Evolutionary conservation across 1,139 yeast species (phyloP).

Genomic region (Candida tetrigidarum): DNA sequence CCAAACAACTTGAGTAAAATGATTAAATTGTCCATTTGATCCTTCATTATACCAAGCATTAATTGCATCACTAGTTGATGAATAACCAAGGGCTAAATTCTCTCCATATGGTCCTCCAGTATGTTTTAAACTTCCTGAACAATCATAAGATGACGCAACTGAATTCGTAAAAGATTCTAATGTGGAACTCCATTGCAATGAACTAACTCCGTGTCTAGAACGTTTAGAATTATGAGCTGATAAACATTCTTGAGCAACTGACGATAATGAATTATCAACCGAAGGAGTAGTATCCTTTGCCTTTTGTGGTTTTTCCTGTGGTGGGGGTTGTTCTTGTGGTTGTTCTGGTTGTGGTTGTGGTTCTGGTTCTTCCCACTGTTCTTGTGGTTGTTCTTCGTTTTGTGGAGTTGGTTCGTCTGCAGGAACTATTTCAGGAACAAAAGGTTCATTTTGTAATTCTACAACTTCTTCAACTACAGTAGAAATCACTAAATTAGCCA

Average conservation of each 20-base stretch:
- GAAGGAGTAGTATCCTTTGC: not conserved
- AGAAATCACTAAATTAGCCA: not conserved
- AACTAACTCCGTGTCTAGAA: conserved; percentile 62
- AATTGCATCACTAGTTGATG: conserved; percentile 57
- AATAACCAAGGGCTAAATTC: conserved; percentile 79
- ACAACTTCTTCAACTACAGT: not conserved
- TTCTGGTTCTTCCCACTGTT: not conserved
- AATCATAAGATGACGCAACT: conserved; percentile 68
- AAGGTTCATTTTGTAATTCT: not conserved
- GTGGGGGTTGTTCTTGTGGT: not conserved
- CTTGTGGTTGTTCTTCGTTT: conserved; percentile 17
- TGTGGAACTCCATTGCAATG: conserved; percentile 64
- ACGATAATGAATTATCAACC: not conserved
- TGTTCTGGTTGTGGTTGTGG: not conserved
- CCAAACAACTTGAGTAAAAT: conserved; percentile 90
- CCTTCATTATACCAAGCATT: conserved; percentile 88
- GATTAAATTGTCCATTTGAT: conserved; percentile 48
- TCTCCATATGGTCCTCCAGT: conserved; percentile 85
- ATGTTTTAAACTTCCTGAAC: conserved; percentile 71
- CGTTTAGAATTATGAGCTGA: conserved; percentile 69
- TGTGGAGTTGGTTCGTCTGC: conserved; percentile 9
- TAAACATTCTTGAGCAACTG: conserved; percentile 22
- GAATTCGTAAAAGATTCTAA: conserved; percentile 68
- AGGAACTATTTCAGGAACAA: not conserved
- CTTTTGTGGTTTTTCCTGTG: conserved; percentile 5